Evolutionary conservation across 805 yeast species (phyloP).

Genomic region (Wickerhamiella slavikovae): DNA sequence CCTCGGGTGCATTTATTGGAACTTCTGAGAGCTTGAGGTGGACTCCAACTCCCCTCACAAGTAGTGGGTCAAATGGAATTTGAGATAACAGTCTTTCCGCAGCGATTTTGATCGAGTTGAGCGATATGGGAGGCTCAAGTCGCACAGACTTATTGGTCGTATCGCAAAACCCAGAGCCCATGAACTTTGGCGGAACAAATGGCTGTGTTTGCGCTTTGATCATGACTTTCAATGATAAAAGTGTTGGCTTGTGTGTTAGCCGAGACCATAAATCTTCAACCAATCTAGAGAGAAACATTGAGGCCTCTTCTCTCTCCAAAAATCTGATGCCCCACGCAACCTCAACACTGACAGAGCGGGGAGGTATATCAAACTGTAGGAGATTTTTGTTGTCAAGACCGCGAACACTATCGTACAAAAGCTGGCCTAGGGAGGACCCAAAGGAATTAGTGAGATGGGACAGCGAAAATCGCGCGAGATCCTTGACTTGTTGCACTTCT

Average conservation of each 20-base stretch:
- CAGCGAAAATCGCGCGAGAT: slow-evolving; percentile 21
- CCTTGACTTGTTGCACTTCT: slow-evolving; percentile 18
- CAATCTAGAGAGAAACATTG: slow-evolving; percentile 35
- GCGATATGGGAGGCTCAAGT: slow-evolving; percentile 38
- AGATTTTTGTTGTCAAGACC: slow-evolving; percentile 44
- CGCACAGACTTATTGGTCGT: slow-evolving; percentile 34
- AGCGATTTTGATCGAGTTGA: slow-evolving; percentile 37
- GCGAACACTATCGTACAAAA: slow-evolving; percentile 34
- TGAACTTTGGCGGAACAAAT: slow-evolving; percentile 47
- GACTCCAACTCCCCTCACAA: slow-evolving; percentile 34
- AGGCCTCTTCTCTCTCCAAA: slow-evolving; percentile 37
- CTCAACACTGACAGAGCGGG: slow-evolving; percentile 72
- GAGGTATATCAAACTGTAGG: slow-evolving; percentile 22
- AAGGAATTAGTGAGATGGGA: slow-evolving; percentile 24
- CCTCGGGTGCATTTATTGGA: too few relatives aligned
- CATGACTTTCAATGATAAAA: slow-evolving; percentile 47
- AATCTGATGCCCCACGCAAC: slow-evolving; percentile 83
- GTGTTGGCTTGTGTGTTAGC: slow-evolving; percentile 20
- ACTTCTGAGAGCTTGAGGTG: slow-evolving; percentile 22
- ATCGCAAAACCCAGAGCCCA: slow-evolving; percentile 76
- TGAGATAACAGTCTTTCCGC: not conserved
- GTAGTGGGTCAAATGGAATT: slow-evolving; percentile 1
- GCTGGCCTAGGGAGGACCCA: slow-evolving; percentile 54
- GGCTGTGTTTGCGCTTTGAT: slow-evolving; percentile 48
- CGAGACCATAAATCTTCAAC: slow-evolving; percentile 39